Evolutionary conservation across 441 rosid genomes (phyloP), one percentile per base, ranked within the genome.

Genomic region (Gossypium davidsonii): DNA sequence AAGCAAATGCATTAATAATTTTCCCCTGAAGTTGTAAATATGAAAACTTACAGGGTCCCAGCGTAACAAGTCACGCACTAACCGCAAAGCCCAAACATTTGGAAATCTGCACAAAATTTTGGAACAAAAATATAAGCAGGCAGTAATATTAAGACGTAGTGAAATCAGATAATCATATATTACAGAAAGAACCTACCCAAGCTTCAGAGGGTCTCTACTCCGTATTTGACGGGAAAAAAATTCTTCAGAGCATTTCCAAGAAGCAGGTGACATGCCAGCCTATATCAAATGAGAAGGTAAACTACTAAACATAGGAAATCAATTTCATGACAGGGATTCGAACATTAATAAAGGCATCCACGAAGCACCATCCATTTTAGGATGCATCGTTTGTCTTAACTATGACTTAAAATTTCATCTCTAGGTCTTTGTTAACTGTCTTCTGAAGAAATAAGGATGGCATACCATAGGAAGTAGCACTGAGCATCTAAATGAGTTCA

Each of bases 161-260:
- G 25, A 39, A 34, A 4, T 59, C 14, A 25, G 15, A 67, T 7
- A 59, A 18, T 26, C 10, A 51, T 21, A 51, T 21, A 53, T 53
- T 73, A 67, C 21, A 72, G 70, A 57, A 46, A 60, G 76, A 72
- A 74, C 87, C 73, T 66, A 90, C 97, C 98, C 99, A 15, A 90
- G 75, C 78, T 89, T 88, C 73, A 94, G 88, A 76, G 94, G 94
- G 85, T 94, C 99, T 80, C 99, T 85, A 73, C 88, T 84, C 91
- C 83, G 92, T 85, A 94, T 89, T 84, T 91, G 93, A 70, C 75
- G 81, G 37, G 91, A 83, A 46, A 92, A 89, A 75, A 87, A 92
- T 67, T 92, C 98, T 80, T 94, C 99, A 3, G 97, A 91, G 86
- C 98, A 94, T 85, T 89, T 92, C 99, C 99, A 94, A 20, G 97